Evolutionary conservation across 2,329 filamentous ascomycete species (phyloP).

Genomic region (Paecilomyces niveus): DNA sequence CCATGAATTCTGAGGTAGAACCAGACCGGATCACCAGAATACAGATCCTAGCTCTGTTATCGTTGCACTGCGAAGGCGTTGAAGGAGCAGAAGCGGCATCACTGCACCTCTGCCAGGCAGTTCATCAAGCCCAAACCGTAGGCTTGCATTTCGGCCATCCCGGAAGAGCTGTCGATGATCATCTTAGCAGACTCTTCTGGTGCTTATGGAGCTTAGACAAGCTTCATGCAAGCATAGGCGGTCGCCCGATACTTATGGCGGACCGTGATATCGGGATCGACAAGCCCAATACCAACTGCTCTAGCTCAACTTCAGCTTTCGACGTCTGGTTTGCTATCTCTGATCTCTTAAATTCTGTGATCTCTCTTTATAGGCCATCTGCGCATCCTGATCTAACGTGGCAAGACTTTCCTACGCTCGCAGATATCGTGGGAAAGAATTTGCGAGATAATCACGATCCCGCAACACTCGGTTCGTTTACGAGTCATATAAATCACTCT

Average conservation of each 20-base stretch:
- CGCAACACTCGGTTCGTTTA: slow-evolving; percentile 19
- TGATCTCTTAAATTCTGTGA: slow-evolving; percentile 29
- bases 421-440: slow-evolving; percentile 23
- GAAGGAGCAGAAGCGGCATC: slow-evolving; percentile 35
- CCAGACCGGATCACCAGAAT: slow-evolving; percentile 30
- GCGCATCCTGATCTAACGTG: slow-evolving; percentile 27
- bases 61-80: slow-evolving; percentile 33
- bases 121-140: slow-evolving; percentile 33
- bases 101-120: slow-evolving; percentile 32
- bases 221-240: slow-evolving; percentile 34
- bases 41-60: slow-evolving; percentile 32
- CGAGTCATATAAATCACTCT: not conserved
- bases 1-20: slow-evolving; percentile 32
- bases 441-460: slow-evolving; percentile 19
- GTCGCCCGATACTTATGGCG: slow-evolving; percentile 31
- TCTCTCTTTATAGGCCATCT: slow-evolving; percentile 33
- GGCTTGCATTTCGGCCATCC: slow-evolving; percentile 34
- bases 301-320: slow-evolving; percentile 18
- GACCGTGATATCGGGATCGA: slow-evolving; percentile 33
- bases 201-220: slow-evolving; percentile 36
- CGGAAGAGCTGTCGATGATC: slow-evolving; percentile 20
- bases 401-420: slow-evolving; percentile 33
- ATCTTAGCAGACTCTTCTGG: slow-evolving; percentile 30
- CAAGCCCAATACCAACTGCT: slow-evolving; percentile 16
- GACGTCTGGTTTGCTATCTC: slow-evolving; percentile 32